Evolutionary conservation across 2,329 filamentous ascomycete genomes (phyloP), one percentile per base, ranked within the genome.

Genomic region (Allantophomopsis lycopodina): DNA sequence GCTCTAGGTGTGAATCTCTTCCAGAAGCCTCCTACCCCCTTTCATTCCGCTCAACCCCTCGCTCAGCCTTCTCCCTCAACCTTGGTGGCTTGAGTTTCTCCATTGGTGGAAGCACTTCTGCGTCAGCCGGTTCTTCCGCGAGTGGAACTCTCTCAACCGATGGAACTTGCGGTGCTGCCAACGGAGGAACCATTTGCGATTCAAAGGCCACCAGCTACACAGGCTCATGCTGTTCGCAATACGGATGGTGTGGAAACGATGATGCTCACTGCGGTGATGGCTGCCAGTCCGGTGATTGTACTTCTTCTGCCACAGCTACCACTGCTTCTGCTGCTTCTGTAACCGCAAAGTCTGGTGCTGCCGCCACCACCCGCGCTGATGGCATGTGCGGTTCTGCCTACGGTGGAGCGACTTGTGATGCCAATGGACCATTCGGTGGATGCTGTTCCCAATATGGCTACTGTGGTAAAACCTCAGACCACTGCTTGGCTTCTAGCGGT

Each of bases 131-230:
- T 28, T 8, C 23, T 4, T 10, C 23, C 10, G 23, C 23, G 23
- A 28, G 23, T 28, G n/a, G 35, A 37, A 13, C 36, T 51, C 15
- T 37, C 31, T 39, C 65, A 15, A 64, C 56, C 2, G 63, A 72
- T 50, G 69, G 68, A 32, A 61, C 58, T 39, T 73, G 69, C 45
- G 69, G 69, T 43, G 59, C 61, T 14, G 57, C 45, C 11, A 64
- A 68, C 42, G 59, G 55, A n/a, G 57, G 59, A 39, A 64, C 57
- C 18, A 47, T 66, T 37, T 69, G 68, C 51, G 61, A 66, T 45
- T 60, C 64, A 34, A 60, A 63, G 7, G 65, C 60, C 50, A 62
- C 52, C 5, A 55, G 52, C 11, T 67, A 69, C 51, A 57, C 48
- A 2, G 65, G 64, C 32, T 53, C 56, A 23, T 68, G 65, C 47